Conservation (phyloP, 2,329 filamentous ascomycete species). For the Hypomyces rosellus region DNA sequence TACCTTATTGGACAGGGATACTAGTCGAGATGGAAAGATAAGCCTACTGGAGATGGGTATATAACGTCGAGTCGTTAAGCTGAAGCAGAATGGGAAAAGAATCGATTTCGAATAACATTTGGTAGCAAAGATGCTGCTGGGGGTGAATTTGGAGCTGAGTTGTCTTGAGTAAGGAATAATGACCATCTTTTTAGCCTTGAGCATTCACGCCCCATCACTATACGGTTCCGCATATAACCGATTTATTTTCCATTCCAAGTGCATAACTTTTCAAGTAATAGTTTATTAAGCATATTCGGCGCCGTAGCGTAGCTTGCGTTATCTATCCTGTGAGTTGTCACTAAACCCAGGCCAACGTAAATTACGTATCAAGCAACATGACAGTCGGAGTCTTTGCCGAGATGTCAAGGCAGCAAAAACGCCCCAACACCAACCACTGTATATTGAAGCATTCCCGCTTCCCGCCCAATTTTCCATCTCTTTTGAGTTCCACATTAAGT, state of each 20-base stretch:
- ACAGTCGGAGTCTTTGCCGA: too few species aligned
- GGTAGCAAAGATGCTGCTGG: slow-evolving; percentile 9
- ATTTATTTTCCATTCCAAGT: slow-evolving; percentile 17
- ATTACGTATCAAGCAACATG: too few species aligned
- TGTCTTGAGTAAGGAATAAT: slow-evolving; percentile 8
- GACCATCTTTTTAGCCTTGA: slow-evolving; percentile 1
- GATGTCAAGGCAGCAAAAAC: not conserved
- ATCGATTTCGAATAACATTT: slow-evolving; percentile 1
- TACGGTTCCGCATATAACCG: slow-evolving; percentile 25
- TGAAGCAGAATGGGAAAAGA: not conserved
- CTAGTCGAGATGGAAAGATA: slow-evolving; percentile 39
- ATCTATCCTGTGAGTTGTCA: too few species aligned
- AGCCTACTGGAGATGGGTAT: slow-evolving; percentile 3
- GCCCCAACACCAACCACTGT: slow-evolving; percentile 2
- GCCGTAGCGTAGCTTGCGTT: too few species aligned
- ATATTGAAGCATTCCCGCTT: not conserved
- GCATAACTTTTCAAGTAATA: not conserved
- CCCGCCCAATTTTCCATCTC: not conserved
- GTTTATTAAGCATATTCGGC: too few species aligned
- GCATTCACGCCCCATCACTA: slow-evolving; percentile 8
- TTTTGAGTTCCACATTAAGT: not conserved
- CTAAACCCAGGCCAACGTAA: too few species aligned
- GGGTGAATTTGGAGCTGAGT: slow-evolving; percentile 10
- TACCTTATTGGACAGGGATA: slow-evolving; percentile 78
- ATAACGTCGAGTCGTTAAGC: not conserved